Base-by-base conservation (phyloP, 2,329 filamentous ascomycete species). In the Macrophomina tecta region DNA sequence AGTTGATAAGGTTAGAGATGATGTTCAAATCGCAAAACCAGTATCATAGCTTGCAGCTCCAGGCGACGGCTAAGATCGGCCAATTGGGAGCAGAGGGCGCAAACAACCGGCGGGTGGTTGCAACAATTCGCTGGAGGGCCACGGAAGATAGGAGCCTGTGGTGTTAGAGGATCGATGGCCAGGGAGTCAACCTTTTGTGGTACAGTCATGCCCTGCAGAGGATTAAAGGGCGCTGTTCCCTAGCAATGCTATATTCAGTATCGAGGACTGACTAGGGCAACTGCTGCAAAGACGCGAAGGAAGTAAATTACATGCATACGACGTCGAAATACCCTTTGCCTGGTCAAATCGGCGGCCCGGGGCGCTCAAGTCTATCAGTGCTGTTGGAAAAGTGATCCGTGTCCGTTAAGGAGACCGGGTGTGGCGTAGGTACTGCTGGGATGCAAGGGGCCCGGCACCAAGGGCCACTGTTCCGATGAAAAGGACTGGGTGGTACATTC, bases 381-480 rank as follows among this genome's bases (percentile, higher is more conserved):
- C 42, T 4, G 28, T 38, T 36, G 32, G 30, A 62, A 62, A 23
- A 62, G 45, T 49, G 9, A 48, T 36, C 18, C 18, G 32, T 40
- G 45, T 14, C 58, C 45, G 11, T 49, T 11, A 62, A 62, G 58
- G 45, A 48, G 30, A 38, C n/a, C 32, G 8, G 9, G 45, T 30
- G 58, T 62, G 58, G 45, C 45, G 58, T 62, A 36, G 45, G 18
- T 45, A 49, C 11, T n/a, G 46, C 7, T 32, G 64, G 64, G 52
- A 66, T 66, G 53, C n/a, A 52, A 60, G 34, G 53, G 46, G 36
- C 16, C 53, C 53, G 46, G 53, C 28, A 23, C 55, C 53, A 23
- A 42, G 64, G 55, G 28, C 23, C 34, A 52, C 8, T 64, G 45
- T 6, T 36, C 58, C 42, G 16, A 34, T 2, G 46, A 7, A 11